Evolutionary conservation across 2,329 filamentous ascomycete genomes (phyloP), one percentile per base, ranked within the genome.

Genomic region (Cyclaneusma minus): DNA sequence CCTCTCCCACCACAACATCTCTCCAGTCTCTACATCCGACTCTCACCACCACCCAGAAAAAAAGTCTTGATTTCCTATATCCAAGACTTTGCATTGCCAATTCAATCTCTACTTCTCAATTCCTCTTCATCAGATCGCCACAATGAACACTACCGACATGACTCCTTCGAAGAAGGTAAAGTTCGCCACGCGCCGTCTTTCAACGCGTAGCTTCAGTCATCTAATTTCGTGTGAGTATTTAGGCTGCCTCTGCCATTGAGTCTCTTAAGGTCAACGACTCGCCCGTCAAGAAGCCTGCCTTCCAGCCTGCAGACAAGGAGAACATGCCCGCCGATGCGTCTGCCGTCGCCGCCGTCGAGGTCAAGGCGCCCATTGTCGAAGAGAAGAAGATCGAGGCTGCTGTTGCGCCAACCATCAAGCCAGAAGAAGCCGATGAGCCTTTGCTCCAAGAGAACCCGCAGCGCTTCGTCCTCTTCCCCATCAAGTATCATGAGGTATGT

Each of bases 401-500:
- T 19, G 49, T 54, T 30, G 60, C 62, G 27, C 41, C 64, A 21
- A 55, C 55, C 13, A 61, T 73, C 49, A 77, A 77, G 56, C 41
- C 66, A 15, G 64, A 78, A 26, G 82, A 93, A 56, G 66, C 67
- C 31, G 68, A 84, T 31, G 89, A 98, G 67, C 89, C 89, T 31
- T 65, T 98, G 27, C 72, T 98, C 5, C 79, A 84, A 52, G 89
- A 95, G 60, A 98, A 98, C 60, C 78, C 84, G 35, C 72, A 92
- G 42, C 81, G 89, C 45, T 98, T 98, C 48, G 89, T 98, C 32
- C 68, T 98, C 35, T 98, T 98, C 61, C 89, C 89, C 40, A 93
- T 98, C 56, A 94, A 94, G 67, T 94, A 95, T 60, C 85, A 95
- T 48, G 87, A 95, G 77, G 87, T 94, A 60, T 57, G 82, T 68